Conservation (phyloP, 805 yeast species). For the Candida vartiovaarae region DNA sequence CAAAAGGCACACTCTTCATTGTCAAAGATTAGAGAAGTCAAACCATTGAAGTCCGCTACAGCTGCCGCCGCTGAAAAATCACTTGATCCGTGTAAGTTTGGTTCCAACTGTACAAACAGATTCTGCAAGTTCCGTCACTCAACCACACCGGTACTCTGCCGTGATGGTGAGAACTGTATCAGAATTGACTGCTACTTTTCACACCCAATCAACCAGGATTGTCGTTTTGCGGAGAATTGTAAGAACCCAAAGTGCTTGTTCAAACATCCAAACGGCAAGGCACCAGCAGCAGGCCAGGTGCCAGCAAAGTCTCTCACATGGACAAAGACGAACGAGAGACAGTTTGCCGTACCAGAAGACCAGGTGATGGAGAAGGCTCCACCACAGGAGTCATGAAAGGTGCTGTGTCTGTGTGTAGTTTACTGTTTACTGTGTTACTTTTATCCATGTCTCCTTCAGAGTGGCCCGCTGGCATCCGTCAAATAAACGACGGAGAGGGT, state of each 20-base stretch:
- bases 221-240: conserved; percentile 76
- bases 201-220: conserved; percentile 74
- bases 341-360: conserved; percentile 73
- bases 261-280: conserved; percentile 78
- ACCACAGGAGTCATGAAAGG: conserved; percentile 30
- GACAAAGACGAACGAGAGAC: conserved; percentile 48
- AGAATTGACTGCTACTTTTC: conserved; percentile 77
- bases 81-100: conserved; percentile 80
- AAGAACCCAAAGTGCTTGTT: conserved; percentile 63
- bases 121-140: conserved; percentile 86
- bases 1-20: conserved; percentile 81
- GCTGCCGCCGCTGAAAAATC: conserved; percentile 34
- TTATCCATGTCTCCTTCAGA: conserved; percentile 1
- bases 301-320: conserved; percentile 16
- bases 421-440: not conserved
- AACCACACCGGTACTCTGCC: conserved; percentile 61
- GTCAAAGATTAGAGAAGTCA: conserved; percentile 34
- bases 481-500: not conserved
- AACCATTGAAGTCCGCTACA: conserved; percentile 21
- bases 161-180: conserved; percentile 73
- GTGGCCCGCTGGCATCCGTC: not conserved
- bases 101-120: conserved; percentile 65
- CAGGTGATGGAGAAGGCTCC: conserved; percentile 67
- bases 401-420: not conserved
- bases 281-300: conserved; percentile 16